Evolutionary conservation across 2,329 filamentous ascomycete species (phyloP).

Genomic region (Hypoxylon sp.): DNA sequence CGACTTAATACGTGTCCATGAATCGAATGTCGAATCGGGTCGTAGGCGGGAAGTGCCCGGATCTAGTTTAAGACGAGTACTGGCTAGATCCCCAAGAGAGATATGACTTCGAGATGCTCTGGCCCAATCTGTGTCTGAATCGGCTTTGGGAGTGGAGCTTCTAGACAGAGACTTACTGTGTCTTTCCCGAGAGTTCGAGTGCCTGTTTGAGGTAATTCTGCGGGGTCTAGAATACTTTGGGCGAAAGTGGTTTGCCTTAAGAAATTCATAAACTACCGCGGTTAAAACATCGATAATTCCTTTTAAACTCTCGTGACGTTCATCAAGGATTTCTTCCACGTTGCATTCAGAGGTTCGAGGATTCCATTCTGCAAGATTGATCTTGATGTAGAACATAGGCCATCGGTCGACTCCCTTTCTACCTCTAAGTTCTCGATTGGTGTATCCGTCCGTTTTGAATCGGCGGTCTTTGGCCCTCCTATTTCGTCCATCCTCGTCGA

Average conservation of each 20-base stretch:
- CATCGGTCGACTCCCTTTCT: conserved; percentile 82
- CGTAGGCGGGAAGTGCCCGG: conserved; percentile 57
- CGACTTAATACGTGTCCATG: conserved; percentile 58
- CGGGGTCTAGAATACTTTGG: conserved; percentile 60
- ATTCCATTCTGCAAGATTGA: conserved; percentile 60
- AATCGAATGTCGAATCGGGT: conserved; percentile 55
- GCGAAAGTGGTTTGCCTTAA: conserved; percentile 79
- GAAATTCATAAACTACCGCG: conserved; percentile 79
- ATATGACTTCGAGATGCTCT: conserved; percentile 13
- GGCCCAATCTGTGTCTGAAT: conserved; percentile 6
- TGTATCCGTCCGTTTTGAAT: conserved; percentile 64
- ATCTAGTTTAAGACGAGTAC: conserved; percentile 56
- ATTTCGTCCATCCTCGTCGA: conserved; percentile 54
- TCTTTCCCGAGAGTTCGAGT: conserved; percentile 7
- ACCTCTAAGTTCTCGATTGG: conserved; percentile 66
- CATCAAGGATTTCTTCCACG: conserved; percentile 61
- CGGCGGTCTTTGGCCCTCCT: conserved; percentile 43
- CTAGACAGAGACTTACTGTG: conserved; percentile 28
- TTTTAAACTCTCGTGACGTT: conserved; percentile 65
- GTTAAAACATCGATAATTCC: conserved; percentile 75
- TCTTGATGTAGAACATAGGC: conserved; percentile 90
- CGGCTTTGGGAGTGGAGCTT: conserved; percentile 31
- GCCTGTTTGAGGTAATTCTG: conserved; percentile 14
- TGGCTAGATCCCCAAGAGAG: conserved; percentile 49
- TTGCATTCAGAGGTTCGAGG: conserved; percentile 45